Evolutionary conservation across 345 rosid species (phyloP).

Genomic region (Lepidium sativum): DNA sequence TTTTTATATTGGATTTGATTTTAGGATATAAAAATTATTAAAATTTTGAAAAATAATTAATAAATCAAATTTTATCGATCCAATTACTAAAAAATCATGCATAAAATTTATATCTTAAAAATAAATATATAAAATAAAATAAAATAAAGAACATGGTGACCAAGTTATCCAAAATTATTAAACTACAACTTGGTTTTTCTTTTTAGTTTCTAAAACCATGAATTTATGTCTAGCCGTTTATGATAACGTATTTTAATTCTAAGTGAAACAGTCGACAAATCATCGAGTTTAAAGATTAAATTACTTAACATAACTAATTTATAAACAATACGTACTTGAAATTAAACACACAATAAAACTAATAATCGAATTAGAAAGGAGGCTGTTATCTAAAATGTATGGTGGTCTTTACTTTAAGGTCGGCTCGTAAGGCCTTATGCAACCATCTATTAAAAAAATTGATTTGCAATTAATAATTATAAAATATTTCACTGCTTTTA

Average conservation of each 20-base stretch:
- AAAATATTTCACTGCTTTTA: neutral
- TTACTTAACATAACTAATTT: neutral
- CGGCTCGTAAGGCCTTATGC: conserved; percentile 12
- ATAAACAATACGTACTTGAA: too few relatives aligned
- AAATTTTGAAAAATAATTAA: too few relatives aligned
- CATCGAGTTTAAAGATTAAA: neutral
- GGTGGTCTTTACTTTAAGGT: conserved; percentile 21
- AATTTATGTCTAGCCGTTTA: neutral
- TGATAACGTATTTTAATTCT: conserved; percentile 7
- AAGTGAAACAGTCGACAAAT: neutral
- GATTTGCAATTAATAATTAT: neutral
- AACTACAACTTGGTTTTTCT: neutral
- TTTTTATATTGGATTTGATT: too few relatives aligned
- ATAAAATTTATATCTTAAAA: neutral
- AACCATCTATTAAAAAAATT: neutral
- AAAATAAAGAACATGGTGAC: neutral
- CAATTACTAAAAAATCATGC: too few relatives aligned
- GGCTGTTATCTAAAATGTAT: neutral
- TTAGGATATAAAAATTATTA: too few relatives aligned
- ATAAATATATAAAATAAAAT: neutral
- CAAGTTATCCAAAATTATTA: neutral
- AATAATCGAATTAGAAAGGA: conserved; percentile 2
- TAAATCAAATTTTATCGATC: too few relatives aligned
- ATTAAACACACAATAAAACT: neutral
- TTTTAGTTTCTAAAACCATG: neutral